Evolutionary conservation across 306 rosid genomes (phyloP).

Genomic region (Pyrus bretschneideri): DNA sequence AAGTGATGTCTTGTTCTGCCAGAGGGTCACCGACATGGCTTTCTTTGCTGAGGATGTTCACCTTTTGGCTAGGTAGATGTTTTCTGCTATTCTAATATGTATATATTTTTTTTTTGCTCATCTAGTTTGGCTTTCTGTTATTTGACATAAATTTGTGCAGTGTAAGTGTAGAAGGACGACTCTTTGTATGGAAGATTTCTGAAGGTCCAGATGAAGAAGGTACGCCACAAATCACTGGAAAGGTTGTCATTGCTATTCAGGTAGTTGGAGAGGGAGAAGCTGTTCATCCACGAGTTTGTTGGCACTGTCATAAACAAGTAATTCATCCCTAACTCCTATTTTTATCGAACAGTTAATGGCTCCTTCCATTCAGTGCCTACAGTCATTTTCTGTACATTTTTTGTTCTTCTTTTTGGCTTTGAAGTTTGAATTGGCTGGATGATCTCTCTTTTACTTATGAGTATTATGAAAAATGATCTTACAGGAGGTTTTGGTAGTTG

Average conservation of each 20-base stretch:
- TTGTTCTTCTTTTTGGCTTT: neutral
- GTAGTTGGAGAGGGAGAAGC: slow-evolving; percentile 70
- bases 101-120: neutral
- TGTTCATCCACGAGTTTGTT: slow-evolving; percentile 83
- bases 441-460: neutral
- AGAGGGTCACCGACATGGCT: slow-evolving; percentile 99
- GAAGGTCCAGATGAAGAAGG: slow-evolving; percentile 96
- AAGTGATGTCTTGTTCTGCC: slow-evolving; percentile 24
- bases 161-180: slow-evolving; percentile 84
- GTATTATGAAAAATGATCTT: slow-evolving; percentile 18
- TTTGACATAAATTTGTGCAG: slow-evolving; percentile 44
- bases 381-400: neutral
- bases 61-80: slow-evolving; percentile 84
- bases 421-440: neutral
- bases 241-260: slow-evolving; percentile 67
- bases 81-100: neutral
- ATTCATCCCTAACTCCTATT: slow-evolving; percentile 4
- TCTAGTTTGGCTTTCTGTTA: slow-evolving; percentile 11
- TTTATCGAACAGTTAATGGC: neutral
- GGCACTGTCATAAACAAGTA: slow-evolving; percentile 99
- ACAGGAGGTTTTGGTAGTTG: slow-evolving; percentile 93
- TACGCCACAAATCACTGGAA: slow-evolving; percentile 80
- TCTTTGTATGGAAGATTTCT: slow-evolving; percentile 87
- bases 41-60: slow-evolving; percentile 99
- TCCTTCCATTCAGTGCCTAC: neutral